Conservation (phyloP, 768 basidiomycete genomes). For the Peribolospora kevripleyi region DNA sequence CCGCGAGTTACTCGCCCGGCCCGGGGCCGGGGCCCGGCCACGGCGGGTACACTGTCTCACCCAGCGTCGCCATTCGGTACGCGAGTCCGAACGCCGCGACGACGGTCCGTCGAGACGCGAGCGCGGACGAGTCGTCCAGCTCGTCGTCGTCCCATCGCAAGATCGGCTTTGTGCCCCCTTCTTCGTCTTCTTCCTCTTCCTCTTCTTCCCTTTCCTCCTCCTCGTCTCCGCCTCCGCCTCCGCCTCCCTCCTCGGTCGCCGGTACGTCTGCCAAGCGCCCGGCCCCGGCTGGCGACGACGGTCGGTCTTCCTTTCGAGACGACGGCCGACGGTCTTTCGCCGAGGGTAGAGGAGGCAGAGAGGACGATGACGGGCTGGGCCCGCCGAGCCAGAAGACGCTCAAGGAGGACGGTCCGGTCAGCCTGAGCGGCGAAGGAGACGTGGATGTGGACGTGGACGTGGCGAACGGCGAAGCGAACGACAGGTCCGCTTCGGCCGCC, state of each 20-base stretch:
- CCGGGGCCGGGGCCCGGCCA: neutral
- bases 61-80: neutral
- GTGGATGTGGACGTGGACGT: too few relatives aligned
- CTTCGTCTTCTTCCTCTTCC: neutral
- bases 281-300: neutral
- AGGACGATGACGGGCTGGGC: too few relatives aligned
- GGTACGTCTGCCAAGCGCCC: neutral
- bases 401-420: too few relatives aligned
- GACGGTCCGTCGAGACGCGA: too few relatives aligned
- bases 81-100: neutral
- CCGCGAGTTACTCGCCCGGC: slow-evolving; percentile 1
- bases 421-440: too few relatives aligned
- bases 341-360: too few relatives aligned
- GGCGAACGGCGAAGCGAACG: too few relatives aligned
- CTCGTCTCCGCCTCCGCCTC: neutral
- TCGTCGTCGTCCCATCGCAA: neutral
- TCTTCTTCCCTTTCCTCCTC: slow-evolving; percentile 1
- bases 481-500: neutral
- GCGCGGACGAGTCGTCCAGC: too few relatives aligned
- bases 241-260: neutral
- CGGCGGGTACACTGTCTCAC: neutral
- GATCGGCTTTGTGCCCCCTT: neutral
- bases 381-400: too few relatives aligned
- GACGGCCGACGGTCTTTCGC: too few relatives aligned
- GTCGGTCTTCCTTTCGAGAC: too few relatives aligned